phyloP scores from a whole-genome alignment of 1,139 yeast genomes.

The Yamadazyma membranifaciens region DNA sequence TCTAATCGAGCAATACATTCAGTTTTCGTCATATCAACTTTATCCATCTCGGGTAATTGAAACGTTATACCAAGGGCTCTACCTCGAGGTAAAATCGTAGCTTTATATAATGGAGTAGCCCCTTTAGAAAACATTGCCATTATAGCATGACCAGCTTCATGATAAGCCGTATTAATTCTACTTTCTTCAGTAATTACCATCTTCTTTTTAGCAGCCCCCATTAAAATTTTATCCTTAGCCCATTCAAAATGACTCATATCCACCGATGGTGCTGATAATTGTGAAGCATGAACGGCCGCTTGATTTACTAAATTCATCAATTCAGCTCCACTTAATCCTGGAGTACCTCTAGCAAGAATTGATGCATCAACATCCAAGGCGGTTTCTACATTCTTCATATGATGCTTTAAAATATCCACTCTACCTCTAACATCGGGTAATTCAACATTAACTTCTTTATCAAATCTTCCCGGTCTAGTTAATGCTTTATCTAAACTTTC shows the following conservation, averaged over 20 bases:
- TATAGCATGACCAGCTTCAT: constrained; percentile 99
- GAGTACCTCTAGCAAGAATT: constrained; percentile 92
- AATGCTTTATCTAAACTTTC: constrained; percentile 95
- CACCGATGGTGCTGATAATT: constrained; percentile 84
- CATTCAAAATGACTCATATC: constrained; percentile 93
- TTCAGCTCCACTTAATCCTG: constrained; percentile 97
- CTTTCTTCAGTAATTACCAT: constrained; percentile 97
- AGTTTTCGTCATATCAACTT: constrained; percentile 84
- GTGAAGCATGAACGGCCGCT: constrained; percentile 97
- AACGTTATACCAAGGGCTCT: constrained; percentile 94
- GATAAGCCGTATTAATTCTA: constrained; percentile 91
- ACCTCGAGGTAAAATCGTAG: constrained; percentile 95
- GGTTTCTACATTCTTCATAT: constrained; percentile 86
- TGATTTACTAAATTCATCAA: constrained; percentile 93
- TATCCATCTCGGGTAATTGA: constrained; percentile 98
- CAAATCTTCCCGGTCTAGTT: constrained; percentile 98
- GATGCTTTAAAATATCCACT: constrained; percentile 86
- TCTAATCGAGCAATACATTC: constrained; percentile 92
- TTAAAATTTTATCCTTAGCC: constrained; percentile 96
- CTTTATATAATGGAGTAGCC: constrained; percentile 96
- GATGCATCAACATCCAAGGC: constrained; percentile 84
- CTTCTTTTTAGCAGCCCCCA: constrained; percentile 97
- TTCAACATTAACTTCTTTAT: constrained; percentile 91
- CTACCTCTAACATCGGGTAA: constrained; percentile 98
- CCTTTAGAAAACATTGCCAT: constrained; percentile 95